These are phyloP conservation scores for Porodaedalea pini DNA, from an alignment of 1,284 basidiomycete genomes.

Conservation along the genomic window DNA sequence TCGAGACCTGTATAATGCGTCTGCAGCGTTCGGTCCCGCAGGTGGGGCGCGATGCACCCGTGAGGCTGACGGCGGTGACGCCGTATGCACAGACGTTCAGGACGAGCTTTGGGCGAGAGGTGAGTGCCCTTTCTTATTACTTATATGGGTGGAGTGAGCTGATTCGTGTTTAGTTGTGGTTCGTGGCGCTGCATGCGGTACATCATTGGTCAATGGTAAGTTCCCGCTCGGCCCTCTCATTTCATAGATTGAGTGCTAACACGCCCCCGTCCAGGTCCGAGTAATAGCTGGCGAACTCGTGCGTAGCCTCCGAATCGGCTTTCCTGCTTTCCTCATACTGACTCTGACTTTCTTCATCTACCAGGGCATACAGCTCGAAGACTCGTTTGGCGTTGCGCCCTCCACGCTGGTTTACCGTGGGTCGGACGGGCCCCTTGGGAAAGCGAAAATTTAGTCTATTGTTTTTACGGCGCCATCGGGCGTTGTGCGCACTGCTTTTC, in stretches of 20 bases:
- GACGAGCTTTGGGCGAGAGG: conserved; percentile 80
- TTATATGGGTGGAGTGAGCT: background rate
- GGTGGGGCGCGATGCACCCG: conserved; percentile 46
- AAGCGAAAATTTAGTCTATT: conserved; percentile 13
- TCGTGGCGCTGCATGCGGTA: conserved; percentile 76
- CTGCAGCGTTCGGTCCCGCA: conserved; percentile 52
- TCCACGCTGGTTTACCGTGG: conserved; percentile 74
- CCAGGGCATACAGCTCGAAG: conserved; percentile 61
- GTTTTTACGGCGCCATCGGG: background rate
- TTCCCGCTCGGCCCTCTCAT: conserved; percentile 14
- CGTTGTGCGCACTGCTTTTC: background rate
- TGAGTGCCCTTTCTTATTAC: conserved; percentile 31
- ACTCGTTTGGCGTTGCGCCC: conserved; percentile 78
- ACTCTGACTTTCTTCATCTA: background rate
- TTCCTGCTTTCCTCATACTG: conserved; percentile 22
- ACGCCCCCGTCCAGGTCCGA: conserved; percentile 49
- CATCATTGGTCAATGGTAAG: conserved; percentile 84
- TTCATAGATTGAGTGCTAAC: conserved; percentile 7
- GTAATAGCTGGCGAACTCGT: conserved; percentile 79
- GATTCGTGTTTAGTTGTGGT: conserved; percentile 63
- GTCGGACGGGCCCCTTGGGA: conserved; percentile 21
- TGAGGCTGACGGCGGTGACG: conserved; percentile 74
- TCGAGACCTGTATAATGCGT: conserved; percentile 53
- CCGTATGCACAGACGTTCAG: conserved; percentile 69
- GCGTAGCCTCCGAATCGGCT: conserved; percentile 28